Percentiles rank a stretch among this genome's conserved stretches.
phyloP scores from a whole-genome alignment of 208 protist genomes.

The Endotrypanum monterogeii region DNA sequence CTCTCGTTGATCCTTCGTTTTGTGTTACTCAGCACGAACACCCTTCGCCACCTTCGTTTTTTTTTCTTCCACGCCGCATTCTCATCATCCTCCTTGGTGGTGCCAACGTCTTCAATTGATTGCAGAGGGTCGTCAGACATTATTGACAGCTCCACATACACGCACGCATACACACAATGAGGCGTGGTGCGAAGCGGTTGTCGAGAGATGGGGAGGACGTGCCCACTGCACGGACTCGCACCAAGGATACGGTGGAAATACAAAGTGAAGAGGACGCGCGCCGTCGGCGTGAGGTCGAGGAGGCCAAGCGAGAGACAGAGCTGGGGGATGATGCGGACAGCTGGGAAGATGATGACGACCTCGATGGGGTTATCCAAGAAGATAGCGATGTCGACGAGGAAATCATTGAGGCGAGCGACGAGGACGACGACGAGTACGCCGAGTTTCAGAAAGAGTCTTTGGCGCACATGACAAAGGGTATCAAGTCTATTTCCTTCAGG shows the following conservation, averaged over 20 bases:
- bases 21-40: neutral
- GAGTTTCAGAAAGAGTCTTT: slow-evolving; percentile 73
- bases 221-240: slow-evolving; percentile 31
- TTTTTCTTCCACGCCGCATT: neutral
- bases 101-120: too few relatives aligned
- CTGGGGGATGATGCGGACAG: slow-evolving; percentile 40
- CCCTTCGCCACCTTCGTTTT: neutral
- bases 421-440: slow-evolving; percentile 79
- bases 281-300: slow-evolving; percentile 26
- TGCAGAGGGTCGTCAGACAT: too few relatives aligned
- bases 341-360: slow-evolving; percentile 39
- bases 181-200: slow-evolving; percentile 45
- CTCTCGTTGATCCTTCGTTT: neutral
- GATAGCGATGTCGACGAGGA: slow-evolving; percentile 50
- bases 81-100: too few relatives aligned
- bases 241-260: slow-evolving; percentile 41
- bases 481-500: slow-evolving; percentile 60
- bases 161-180: slow-evolving; percentile 4
- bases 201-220: slow-evolving; percentile 40
- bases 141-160: neutral
- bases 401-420: slow-evolving; percentile 56
- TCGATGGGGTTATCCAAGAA: slow-evolving; percentile 34
- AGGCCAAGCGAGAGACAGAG: slow-evolving; percentile 11
- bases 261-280: slow-evolving; percentile 42
- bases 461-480: slow-evolving; percentile 32